Evolutionary conservation across 1,284 basidiomycete species (phyloP).

Genomic region (Cystobasidiaceae sp.): DNA sequence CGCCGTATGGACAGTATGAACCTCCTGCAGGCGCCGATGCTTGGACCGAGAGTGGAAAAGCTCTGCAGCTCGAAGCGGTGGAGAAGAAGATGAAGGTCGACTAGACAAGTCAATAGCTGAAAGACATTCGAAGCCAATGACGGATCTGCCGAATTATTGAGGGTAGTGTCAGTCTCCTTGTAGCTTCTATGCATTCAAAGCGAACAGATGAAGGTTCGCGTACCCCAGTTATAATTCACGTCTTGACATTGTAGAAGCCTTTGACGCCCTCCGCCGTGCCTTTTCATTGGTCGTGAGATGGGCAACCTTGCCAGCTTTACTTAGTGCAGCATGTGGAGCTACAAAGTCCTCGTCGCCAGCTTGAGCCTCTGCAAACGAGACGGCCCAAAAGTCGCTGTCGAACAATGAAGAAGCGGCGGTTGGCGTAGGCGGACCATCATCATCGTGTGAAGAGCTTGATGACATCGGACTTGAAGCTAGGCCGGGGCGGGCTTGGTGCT

Average conservation of each 20-base stretch:
- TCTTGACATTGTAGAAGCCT: background rate
- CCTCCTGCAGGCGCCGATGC: slow-evolving; percentile 8
- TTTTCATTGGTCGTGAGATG: slow-evolving; percentile 10
- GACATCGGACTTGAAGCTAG: too few relatives aligned
- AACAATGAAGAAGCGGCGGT: background rate
- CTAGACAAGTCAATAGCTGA: too few relatives aligned
- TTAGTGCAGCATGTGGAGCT: slow-evolving; percentile 9
- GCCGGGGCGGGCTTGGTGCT: too few relatives aligned
- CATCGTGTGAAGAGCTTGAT: slow-evolving; percentile 10
- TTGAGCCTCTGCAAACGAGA: slow-evolving; percentile 12
- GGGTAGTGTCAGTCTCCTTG: too few relatives aligned
- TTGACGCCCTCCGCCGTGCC: slow-evolving; percentile 8
- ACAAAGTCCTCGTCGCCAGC: slow-evolving; percentile 6
- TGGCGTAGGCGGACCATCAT: slow-evolving; percentile 1
- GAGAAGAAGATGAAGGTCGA: slow-evolving; percentile 21
- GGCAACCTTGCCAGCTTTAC: background rate
- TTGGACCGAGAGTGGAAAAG: slow-evolving; percentile 8
- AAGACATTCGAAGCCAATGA: too few relatives aligned
- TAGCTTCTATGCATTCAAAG: too few relatives aligned
- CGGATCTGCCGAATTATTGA: too few relatives aligned
- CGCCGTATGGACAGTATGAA: slow-evolving; percentile 15
- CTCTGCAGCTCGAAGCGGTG: slow-evolving; percentile 5
- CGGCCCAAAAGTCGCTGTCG: slow-evolving; percentile 1
- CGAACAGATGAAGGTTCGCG: too few relatives aligned
- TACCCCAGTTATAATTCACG: too few relatives aligned